A percentile compares a stretch with the other conserved stretches of the same genome.
Evolutionary conservation across 257 asterid genomes (phyloP).

Genomic region (Ehretia macrophylla): DNA sequence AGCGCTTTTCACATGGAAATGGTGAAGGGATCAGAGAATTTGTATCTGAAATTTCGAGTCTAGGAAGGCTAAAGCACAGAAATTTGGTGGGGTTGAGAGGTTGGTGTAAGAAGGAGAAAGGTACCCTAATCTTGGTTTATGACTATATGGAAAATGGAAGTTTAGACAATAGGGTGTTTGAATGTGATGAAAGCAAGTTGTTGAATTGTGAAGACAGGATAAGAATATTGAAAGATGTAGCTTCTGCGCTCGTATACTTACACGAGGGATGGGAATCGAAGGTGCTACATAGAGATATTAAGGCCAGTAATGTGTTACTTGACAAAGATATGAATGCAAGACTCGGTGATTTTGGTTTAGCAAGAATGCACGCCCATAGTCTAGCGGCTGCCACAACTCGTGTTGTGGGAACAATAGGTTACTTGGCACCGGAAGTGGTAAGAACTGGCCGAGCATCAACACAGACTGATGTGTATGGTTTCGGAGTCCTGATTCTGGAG

Average conservation of each 20-base stretch:
- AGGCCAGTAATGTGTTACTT: slow-evolving; percentile 65
- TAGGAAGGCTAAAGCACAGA: slow-evolving; percentile 68
- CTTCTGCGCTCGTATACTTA: slow-evolving; percentile 50
- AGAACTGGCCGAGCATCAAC: slow-evolving; percentile 57
- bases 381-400: slow-evolving; percentile 58
- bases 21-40: slow-evolving; percentile 54
- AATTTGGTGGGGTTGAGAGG: slow-evolving; percentile 68
- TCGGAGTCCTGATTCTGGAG: slow-evolving; percentile 51
- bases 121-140: slow-evolving; percentile 53
- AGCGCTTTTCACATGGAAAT: slow-evolving; percentile 53
- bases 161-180: slow-evolving; percentile 51
- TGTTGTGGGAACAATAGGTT: slow-evolving; percentile 69
- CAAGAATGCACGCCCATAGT: slow-evolving; percentile 63
- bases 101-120: slow-evolving; percentile 74
- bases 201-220: slow-evolving; percentile 44
- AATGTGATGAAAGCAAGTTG: slow-evolving; percentile 29
- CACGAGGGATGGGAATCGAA: slow-evolving; percentile 72
- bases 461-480: slow-evolving; percentile 48
- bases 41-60: slow-evolving; percentile 65
- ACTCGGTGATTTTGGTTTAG: slow-evolving; percentile 69
- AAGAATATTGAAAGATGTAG: slow-evolving; percentile 54
- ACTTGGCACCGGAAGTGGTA: slow-evolving; percentile 59
- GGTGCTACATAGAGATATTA: slow-evolving; percentile 68
- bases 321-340: slow-evolving; percentile 65
- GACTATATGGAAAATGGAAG: slow-evolving; percentile 82